Base-by-base conservation (phyloP, 2,329 filamentous ascomycete genomes). In the Trichoderma sp. region DNA sequence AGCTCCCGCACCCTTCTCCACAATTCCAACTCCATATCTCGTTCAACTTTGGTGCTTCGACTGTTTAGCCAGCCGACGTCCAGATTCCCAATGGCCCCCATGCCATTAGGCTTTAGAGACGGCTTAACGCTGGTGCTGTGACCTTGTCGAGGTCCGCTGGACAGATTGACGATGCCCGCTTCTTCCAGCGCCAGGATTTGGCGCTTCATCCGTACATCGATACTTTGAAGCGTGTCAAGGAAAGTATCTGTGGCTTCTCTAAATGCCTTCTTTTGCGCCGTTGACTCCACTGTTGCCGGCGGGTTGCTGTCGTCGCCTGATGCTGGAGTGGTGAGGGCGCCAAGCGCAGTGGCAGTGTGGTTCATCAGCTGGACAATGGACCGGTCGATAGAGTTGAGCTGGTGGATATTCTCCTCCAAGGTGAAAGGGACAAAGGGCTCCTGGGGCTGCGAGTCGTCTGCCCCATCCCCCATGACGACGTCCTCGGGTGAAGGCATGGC, bases 61-160 rank as follows among this genome's bases (percentile, higher is more conserved):
- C 92, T 94, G 76, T 97, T 98, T 73, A 98, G 80, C 87, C 92
- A 94, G 35, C 94, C 94, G 15, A 96, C 90, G 76, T 97, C 94
- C 64, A 97, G 82, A 32, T 80, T 81, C 10, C 86, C 86, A 37
- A 88, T 85, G 72, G 82, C 83, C 25, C 83, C 87, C 67, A 82
- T 79, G 45, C 84, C 86, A 53, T 87, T 81, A 45, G 88, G 83
- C 76, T 87, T 80, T 71, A 87, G 72, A 10, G 82, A 81, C 13
- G 79, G 76, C 52, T 77, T 78, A 27, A 84, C 80, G 1, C 71
- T 76, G 1, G 72, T 72, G 8, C 72, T 76, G 10, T 74, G 72
- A 15, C 76, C 76, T 50, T 77, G 74, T 0, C 76, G 82, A 54
- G 73, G 74, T 1, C 70, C 76, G 54, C 74, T 76, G 67, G 73